Percentiles rank a stretch among this genome's conserved stretches.
These are phyloP conservation scores for Trichoderma endophyticum DNA, from an alignment of 2,329 filamentous ascomycete species.

Conservation along the genomic window DNA sequence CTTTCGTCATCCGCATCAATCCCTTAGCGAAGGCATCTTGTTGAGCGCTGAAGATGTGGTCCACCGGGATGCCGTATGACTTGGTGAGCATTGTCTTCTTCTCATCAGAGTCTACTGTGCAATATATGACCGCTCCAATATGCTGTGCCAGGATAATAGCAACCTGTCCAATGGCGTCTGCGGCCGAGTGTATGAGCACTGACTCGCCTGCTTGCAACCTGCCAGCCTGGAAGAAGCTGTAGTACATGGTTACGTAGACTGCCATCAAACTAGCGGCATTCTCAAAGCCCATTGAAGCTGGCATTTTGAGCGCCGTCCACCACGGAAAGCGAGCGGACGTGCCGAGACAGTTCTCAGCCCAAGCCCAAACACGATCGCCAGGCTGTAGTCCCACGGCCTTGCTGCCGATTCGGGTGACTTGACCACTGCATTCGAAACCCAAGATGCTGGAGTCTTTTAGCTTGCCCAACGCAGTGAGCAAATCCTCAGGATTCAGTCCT, in stretches of 20 bases:
- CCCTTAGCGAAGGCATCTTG: not conserved
- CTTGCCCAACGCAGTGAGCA: no score
- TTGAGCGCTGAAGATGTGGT: not conserved
- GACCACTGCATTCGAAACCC: no score
- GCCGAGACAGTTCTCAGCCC: not conserved
- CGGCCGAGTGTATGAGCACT: slow-evolving; percentile 32
- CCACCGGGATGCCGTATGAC: no score
- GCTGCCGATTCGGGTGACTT: no score
- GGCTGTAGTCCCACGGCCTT: not conserved
- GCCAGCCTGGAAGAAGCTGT: not conserved
- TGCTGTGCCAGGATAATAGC: slow-evolving; percentile 28
- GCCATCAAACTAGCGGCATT: not conserved
- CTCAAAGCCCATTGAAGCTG: not conserved
- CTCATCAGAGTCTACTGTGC: not conserved
- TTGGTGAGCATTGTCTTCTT: no score
- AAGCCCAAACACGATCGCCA: not conserved
- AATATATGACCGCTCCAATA: slow-evolving; percentile 21
- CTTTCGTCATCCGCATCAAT: not conserved
- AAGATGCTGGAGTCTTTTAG: no score
- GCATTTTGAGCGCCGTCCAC: not conserved
- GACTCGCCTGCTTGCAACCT: slow-evolving; percentile 31
- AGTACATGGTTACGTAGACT: no score
- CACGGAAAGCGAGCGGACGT: not conserved
- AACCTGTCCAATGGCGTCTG: slow-evolving; percentile 31
- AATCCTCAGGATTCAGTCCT: no score